Conservation (phyloP, 2,329 filamentous ascomycete genomes). For the Epicoccum nigrum region DNA sequence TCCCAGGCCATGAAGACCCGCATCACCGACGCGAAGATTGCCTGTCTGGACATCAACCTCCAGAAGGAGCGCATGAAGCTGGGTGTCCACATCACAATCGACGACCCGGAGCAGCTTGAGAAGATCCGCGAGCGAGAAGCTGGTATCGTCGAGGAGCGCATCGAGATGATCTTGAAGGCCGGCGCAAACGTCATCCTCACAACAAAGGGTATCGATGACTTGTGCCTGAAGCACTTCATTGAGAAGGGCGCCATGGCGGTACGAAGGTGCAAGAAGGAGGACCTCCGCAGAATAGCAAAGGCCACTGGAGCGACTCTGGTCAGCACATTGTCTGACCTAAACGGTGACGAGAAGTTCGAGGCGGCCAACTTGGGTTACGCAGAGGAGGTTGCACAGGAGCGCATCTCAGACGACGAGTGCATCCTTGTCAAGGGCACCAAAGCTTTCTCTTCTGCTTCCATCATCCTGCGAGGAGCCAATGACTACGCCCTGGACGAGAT, state of each 20-base stretch:
- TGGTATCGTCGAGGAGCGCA: conserved; percentile 88
- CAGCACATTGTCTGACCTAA: conserved; percentile 91
- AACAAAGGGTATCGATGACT: conserved; percentile 97
- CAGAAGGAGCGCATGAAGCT: conserved; percentile 99
- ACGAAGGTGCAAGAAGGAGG: conserved; percentile 97
- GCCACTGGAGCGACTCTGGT: conserved; percentile 93
- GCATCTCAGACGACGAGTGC: conserved; percentile 98
- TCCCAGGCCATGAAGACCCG: conserved; percentile 97
- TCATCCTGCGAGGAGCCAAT: conserved; percentile 93
- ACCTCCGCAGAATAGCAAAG: conserved; percentile 91
- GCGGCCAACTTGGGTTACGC: conserved; percentile 85
- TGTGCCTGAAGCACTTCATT: conserved; percentile 91
- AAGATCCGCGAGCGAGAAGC: conserved; percentile 94
- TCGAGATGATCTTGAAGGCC: conserved; percentile 97
- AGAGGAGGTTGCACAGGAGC: conserved; percentile 96
- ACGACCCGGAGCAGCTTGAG: conserved; percentile 95
- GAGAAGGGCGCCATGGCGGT: conserved; percentile 97
- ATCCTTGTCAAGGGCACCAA: conserved; percentile 97
- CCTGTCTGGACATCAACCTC: conserved; percentile 94
- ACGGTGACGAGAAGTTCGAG: conserved; percentile 97
- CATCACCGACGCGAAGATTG: conserved; percentile 93
- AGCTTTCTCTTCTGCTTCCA: conserved; percentile 88
- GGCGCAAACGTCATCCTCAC: conserved; percentile 96
- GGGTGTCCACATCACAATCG: conserved; percentile 96
- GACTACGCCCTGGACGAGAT: conserved; percentile 98